phyloP scores from a whole-genome alignment of 2,329 filamentous ascomycete species.

The Colletotrichum eremochloae region DNA sequence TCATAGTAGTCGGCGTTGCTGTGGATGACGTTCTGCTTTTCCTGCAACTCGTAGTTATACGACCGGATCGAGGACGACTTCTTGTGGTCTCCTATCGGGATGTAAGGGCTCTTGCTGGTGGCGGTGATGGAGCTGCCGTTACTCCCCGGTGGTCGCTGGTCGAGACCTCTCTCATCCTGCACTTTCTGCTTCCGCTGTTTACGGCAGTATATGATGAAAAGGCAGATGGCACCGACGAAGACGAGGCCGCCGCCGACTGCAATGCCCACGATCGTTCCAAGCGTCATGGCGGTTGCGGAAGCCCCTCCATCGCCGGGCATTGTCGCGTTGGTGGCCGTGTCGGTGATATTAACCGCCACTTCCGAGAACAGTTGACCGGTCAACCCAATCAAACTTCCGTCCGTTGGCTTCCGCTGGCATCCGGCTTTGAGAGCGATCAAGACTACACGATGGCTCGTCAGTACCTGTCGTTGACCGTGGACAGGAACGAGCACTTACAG shows the following conservation, averaged over 20 bases:
- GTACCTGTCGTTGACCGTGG: neutral
- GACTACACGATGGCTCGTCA: constrained; percentile 52
- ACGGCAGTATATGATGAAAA: constrained; percentile 64
- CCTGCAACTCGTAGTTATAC: constrained; percentile 43
- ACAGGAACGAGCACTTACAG: constrained; percentile 53
- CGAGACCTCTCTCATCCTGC: too few species aligned
- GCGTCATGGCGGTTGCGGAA: constrained; percentile 54
- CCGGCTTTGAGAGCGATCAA: constrained; percentile 62
- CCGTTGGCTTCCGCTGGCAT: constrained; percentile 59
- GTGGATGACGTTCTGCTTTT: constrained; percentile 46
- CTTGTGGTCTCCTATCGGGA: constrained; percentile 46
- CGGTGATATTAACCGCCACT: constrained; percentile 56
- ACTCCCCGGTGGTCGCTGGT: constrained; percentile 42
- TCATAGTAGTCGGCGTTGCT: constrained; percentile 58
- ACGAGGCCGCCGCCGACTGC: constrained; percentile 60
- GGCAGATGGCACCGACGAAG: constrained; percentile 56
- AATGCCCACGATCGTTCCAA: constrained; percentile 67
- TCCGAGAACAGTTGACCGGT: constrained; percentile 59
- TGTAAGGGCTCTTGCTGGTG: constrained; percentile 39
- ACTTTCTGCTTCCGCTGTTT: constrained; percentile 56
- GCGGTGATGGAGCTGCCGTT: constrained; percentile 42
- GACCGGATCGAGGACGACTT: constrained; percentile 46
- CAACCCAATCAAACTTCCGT: constrained; percentile 55
- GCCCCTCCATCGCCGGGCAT: constrained; percentile 46
- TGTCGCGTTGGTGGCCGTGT: constrained; percentile 45